Base-by-base conservation (phyloP, 495 filamentous ascomycete species). In the Aspergillus taichungensis region DNA sequence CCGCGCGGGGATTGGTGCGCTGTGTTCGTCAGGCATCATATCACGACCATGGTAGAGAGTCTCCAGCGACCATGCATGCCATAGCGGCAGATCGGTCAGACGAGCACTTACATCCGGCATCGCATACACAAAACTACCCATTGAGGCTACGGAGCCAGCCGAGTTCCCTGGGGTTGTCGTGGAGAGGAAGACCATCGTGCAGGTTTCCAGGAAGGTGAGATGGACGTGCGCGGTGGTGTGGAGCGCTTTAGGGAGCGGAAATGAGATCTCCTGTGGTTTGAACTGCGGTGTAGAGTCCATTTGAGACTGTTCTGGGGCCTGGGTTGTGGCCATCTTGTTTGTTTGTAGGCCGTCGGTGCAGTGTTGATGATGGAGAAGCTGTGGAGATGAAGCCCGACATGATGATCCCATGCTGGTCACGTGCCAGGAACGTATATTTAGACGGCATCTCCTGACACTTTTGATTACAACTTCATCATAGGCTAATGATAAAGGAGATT, bases 51-150 rank as follows among this genome's bases (percentile, higher is more conserved):
- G 18, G 18, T 2, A 24, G 1, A 24, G 18, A 24, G n/a, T n/a
- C n/a, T n/a, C n/a, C 18, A 1, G 18, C 1, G 18, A 24, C 18
- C 18, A 24, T 24, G 18, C 18, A 24, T 24, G 18, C 37, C 32
- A 40, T 32, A 13, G 6, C 10, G 39, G 14, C 11, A 38, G 32
- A 3, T 18, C 24, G 14, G 8, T 7, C 36, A 24, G 9, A 27
- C 8, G 18, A 34, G 34, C 13, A 67, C 77, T 55, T 67, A 95
- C 89, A 66, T 94, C 84, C 24, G 90, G 91, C 61, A 96, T 77
- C 13, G 92, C 85, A 61, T 94, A 95, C 36, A 97, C 84, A 59
- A 97, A 92, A 46, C 86, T 91, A 7, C 70, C 70, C 64, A 74
- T 64, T 12, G 67, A 61, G 48, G 68, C 70, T 13, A 61, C 34